Evolutionary conservation across 345 rosid species (phyloP).

Genomic region (Iberis pinnata): DNA sequence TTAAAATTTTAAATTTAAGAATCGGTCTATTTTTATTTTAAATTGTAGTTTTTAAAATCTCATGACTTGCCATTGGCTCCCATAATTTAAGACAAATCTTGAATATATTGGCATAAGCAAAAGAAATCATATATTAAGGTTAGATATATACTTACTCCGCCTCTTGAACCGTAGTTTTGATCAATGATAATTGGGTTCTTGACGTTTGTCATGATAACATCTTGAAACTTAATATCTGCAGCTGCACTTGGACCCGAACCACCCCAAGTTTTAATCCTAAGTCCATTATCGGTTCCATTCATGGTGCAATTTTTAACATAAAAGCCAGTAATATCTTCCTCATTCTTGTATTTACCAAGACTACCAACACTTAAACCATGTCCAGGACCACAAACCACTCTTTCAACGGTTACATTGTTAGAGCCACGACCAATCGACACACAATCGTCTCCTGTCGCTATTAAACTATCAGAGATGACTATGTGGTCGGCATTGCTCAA

Average conservation of each 20-base stretch:
- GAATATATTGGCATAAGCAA: no score
- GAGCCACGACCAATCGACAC: constrained; percentile 33
- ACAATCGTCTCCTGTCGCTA: constrained; percentile 32
- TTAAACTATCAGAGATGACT: constrained; percentile 19
- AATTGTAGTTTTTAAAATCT: no score
- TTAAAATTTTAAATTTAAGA: no score
- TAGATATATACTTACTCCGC: constrained; percentile 24
- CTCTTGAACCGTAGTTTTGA: constrained; percentile 35
- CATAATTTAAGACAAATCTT: no score
- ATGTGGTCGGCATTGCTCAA: constrained; percentile 27
- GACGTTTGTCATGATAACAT: constrained; percentile 23
- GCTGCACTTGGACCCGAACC: constrained; percentile 24
- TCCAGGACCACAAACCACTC: constrained; percentile 29
- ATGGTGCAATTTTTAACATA: constrained; percentile 26
- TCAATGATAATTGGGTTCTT: constrained; percentile 36
- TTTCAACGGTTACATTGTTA: constrained; percentile 25
- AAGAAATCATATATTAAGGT: no score
- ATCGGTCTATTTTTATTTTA: no score
- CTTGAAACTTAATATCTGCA: constrained; percentile 12
- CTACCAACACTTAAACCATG: constrained; percentile 35
- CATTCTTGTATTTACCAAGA: constrained; percentile 30
- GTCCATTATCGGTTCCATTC: constrained; percentile 25
- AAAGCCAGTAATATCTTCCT: constrained; percentile 27
- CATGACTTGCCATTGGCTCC: no score
- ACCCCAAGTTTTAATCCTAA: constrained; percentile 35